A percentile compares a stretch with the other conserved stretches of the same genome.
These are phyloP conservation scores for Gonium pectorale DNA, from an alignment of 139 green algal species.

Conservation along the genomic window DNA sequence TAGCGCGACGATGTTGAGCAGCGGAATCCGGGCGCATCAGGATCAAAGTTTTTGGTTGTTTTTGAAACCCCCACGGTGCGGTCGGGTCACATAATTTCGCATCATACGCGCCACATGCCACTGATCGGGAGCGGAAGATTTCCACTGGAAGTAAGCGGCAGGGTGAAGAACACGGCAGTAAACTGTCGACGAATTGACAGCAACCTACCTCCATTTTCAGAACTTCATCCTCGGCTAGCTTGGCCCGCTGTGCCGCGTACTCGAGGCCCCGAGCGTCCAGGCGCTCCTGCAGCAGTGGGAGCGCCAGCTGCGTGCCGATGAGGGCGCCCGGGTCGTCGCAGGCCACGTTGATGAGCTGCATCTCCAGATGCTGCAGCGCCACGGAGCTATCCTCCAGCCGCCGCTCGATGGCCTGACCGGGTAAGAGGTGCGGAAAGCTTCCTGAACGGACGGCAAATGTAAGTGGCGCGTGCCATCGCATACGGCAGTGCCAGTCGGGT, in stretches of 20 bases:
- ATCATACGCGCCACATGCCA: constrained; percentile 28
- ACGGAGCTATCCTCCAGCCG: constrained; percentile 78
- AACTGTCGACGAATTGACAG: too few species aligned
- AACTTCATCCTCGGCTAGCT: constrained; percentile 79
- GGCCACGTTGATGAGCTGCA: constrained; percentile 79
- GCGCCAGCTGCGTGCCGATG: constrained; percentile 76
- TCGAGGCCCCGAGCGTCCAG: constrained; percentile 69
- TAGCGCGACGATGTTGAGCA: too few species aligned
- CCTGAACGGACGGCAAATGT: too few species aligned
- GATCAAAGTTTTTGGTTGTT: constrained; percentile 59
- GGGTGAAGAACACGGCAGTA: too few species aligned
- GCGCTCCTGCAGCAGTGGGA: constrained; percentile 79
- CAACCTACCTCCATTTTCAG: constrained; percentile 80
- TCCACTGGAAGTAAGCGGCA: too few species aligned
- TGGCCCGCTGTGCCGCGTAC: constrained; percentile 68
- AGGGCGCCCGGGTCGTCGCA: constrained; percentile 84
- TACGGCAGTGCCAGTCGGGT: too few species aligned
- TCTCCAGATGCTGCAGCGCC: constrained; percentile 84
- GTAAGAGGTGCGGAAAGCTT: neutral
- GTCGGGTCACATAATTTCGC: constrained; percentile 33
- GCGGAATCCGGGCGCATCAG: constrained; percentile 41
- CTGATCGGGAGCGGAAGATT: too few species aligned
- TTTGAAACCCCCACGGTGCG: constrained; percentile 5
- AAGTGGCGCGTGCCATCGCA: too few species aligned
- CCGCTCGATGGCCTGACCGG: constrained; percentile 62